phyloP scores from a whole-genome alignment of 495 filamentous ascomycete genomes.

The Aspergillus sparsus region DNA sequence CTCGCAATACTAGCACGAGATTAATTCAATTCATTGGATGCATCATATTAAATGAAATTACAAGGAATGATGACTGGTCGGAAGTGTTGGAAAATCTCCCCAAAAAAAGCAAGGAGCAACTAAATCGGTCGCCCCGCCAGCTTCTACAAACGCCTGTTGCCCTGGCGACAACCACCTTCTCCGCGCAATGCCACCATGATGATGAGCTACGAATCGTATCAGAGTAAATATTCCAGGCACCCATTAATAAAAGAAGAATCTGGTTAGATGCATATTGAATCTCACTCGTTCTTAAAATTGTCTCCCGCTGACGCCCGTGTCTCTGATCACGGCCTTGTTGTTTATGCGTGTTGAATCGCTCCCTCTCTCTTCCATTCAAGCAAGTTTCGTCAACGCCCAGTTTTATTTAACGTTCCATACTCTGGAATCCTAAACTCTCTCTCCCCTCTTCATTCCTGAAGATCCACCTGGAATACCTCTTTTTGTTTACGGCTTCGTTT shows the following conservation, averaged over 20 bases:
- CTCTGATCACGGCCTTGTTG: constrained; percentile 12
- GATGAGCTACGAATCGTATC: constrained; percentile 1
- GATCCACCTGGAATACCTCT: constrained; percentile 6
- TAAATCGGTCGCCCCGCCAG: constrained; percentile 22
- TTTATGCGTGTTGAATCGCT: constrained; percentile 1
- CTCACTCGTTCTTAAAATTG: background rate
- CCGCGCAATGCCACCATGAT: constrained; percentile 22
- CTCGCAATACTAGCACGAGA: too few relatives aligned
- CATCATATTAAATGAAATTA: constrained; percentile 2
- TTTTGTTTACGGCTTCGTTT: constrained; percentile 10
- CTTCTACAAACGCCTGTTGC: constrained; percentile 28
- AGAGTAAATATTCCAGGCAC: too few relatives aligned
- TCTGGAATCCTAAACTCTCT: background rate
- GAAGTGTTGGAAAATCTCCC: background rate
- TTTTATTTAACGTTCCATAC: background rate
- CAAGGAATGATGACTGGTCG: background rate
- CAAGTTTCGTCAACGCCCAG: background rate
- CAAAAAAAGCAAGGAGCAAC: constrained; percentile 22
- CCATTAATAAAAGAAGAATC: too few relatives aligned
- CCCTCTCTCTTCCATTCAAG: constrained; percentile 3
- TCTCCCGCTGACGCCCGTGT: background rate
- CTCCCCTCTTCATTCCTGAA: constrained; percentile 13
- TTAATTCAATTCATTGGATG: background rate
- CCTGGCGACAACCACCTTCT: constrained; percentile 29
- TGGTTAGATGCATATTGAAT: background rate